Percentiles rank a stretch among this genome's conserved stretches.
phyloP scores from a whole-genome alignment of 2,329 filamentous ascomycete genomes.

The Exophiala phaeomuriformis region DNA sequence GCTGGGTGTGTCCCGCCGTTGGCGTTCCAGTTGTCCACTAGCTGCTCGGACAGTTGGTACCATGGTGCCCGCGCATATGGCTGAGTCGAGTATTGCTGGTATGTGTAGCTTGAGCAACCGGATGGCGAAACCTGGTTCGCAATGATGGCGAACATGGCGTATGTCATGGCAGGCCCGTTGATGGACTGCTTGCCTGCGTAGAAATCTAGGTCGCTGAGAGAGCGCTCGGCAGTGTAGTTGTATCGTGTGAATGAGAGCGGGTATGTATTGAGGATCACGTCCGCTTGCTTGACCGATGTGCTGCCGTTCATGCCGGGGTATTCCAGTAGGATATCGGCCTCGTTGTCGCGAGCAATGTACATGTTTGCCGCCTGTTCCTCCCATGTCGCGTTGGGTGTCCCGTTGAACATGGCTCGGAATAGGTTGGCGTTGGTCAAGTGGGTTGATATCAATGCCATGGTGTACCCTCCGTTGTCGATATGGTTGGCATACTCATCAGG shows the following conservation, averaged over 20 bases:
- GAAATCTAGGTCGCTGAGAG: slow-evolving; percentile 56
- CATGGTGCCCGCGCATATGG: slow-evolving; percentile 61
- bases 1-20: slow-evolving; percentile 64
- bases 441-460: slow-evolving; percentile 54
- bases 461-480: slow-evolving; percentile 62
- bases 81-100: slow-evolving; percentile 55
- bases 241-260: slow-evolving; percentile 52
- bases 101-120: slow-evolving; percentile 62
- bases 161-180: slow-evolving; percentile 66
- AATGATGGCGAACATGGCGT: slow-evolving; percentile 60
- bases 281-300: slow-evolving; percentile 62
- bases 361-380: slow-evolving; percentile 50
- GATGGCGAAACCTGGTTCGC: slow-evolving; percentile 59
- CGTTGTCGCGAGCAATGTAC: slow-evolving; percentile 46
- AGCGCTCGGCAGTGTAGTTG: slow-evolving; percentile 45
- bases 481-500: slow-evolving; percentile 65
- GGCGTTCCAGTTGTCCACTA: slow-evolving; percentile 51
- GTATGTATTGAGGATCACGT: slow-evolving; percentile 61
- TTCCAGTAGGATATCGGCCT: slow-evolving; percentile 56
- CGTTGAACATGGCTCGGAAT: slow-evolving; percentile 51
- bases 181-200: slow-evolving; percentile 62
- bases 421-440: slow-evolving; percentile 51
- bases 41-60: slow-evolving; percentile 64
- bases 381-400: slow-evolving; percentile 53
- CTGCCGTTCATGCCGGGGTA: slow-evolving; percentile 61